Base-by-base conservation (phyloP, 345 rosid species). In the Sapria himalayana region DNA sequence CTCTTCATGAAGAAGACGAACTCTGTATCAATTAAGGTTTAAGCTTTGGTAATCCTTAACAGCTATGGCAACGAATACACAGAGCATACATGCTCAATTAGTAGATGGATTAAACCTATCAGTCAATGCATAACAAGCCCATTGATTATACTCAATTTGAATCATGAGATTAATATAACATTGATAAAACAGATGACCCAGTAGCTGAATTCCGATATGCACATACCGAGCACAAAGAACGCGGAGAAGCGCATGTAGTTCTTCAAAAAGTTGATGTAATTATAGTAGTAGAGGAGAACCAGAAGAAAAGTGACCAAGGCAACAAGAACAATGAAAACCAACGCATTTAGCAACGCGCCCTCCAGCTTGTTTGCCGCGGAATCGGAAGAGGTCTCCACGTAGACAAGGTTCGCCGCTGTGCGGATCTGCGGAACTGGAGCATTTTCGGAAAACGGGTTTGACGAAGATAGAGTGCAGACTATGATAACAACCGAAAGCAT, bases 181-280 rank as follows among this genome's bases (percentile, higher is more conserved):
- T n/a, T n/a, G n/a, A n/a, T n/a, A n/a, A n/a, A n/a, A n/a, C n/a
- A n/a, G n/a, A n/a, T n/a, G n/a, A n/a, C n/a, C n/a, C n/a, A n/a
- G n/a, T n/a, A n/a, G n/a, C n/a, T n/a, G n/a, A n/a, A n/a, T n/a
- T n/a, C n/a, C n/a, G n/a, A n/a, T n/a, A n/a, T n/a, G n/a, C 22
- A 38, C 15, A 15, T 46, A 79, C 92, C 91, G 0, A 89, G 48
- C 17, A 79, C 84, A 53, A 76, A 68, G 54, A 89, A 89, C 32
- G 85, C 71, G 17, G 98, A 89, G 75, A 89, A 89, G 41, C 86
- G 81, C 85, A 77, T 71, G 66, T 89, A 89, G 43, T 82, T 70
- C 75, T 89, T 89, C 65, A 89, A 66, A 70, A 78, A 89, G 43
- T 66, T 68, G 43, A 85, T 86, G 61, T 69, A 89, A 45, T 89